Evolutionary conservation across 192 early-diverging fungal species (phyloP).

Genomic region (Funneliformis mosseae): DNA sequence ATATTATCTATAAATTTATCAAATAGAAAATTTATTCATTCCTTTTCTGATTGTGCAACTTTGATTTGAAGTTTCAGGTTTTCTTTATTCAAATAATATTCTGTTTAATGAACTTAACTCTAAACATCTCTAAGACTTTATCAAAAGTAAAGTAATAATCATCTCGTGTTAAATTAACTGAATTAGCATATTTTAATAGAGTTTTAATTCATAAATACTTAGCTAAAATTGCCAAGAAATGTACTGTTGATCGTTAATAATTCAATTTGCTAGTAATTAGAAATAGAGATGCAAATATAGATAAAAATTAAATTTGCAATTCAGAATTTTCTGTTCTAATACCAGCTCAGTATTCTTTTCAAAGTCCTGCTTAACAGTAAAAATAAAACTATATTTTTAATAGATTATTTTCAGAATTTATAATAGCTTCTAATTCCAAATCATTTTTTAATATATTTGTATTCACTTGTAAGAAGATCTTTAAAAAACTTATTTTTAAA

Average conservation of each 20-base stretch:
- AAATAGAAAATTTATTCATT: neutral
- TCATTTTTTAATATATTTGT: neutral
- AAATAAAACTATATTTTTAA: constrained; percentile 9
- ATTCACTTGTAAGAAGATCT: too few species aligned
- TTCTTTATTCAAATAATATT: neutral
- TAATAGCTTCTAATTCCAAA: neutral
- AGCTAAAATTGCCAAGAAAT: neutral
- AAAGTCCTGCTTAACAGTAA: neutral
- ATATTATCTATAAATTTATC: neutral
- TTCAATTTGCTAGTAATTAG: neutral
- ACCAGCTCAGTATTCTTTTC: neutral
- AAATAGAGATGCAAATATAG: constrained; percentile 24
- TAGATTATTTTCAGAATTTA: neutral
- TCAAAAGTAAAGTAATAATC: neutral
- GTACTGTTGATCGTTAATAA: neutral
- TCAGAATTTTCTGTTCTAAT: constrained; percentile 11
- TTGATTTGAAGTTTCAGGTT: constrained; percentile 1
- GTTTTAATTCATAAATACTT: neutral
- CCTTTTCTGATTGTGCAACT: constrained; percentile 6
- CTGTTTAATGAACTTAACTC: constrained; percentile 9
- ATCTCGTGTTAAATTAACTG: neutral
- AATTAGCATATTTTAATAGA: neutral
- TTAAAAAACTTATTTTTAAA: too few species aligned
- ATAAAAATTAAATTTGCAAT: constrained; percentile 2
- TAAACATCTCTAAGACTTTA: neutral